Conservation (phyloP, 345 rosid species). For the Trapa bicornis region DNA sequence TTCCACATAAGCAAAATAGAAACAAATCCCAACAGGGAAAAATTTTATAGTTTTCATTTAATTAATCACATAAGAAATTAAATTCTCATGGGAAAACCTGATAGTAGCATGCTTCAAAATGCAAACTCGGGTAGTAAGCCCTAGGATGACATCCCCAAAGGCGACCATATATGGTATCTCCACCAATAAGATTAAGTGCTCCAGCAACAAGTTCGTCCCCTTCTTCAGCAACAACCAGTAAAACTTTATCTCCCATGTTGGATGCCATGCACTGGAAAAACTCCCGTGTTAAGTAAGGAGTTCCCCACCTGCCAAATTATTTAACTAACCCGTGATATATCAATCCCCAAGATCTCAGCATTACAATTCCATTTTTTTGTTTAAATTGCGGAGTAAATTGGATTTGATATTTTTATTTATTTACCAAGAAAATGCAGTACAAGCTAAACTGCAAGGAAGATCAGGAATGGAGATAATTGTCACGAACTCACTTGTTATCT, state of each 20-base stretch:
- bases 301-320: conserved; percentile 66
- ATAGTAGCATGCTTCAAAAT: conserved; percentile 96
- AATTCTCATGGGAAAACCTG: conserved; percentile 37
- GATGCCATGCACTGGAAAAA: conserved; percentile 77
- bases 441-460: background rate
- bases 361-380: too few species aligned
- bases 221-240: conserved; percentile 80
- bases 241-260: conserved; percentile 62
- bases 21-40: background rate
- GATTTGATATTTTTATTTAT: background rate
- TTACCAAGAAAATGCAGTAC: background rate
- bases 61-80: background rate
- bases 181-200: conserved; percentile 89
- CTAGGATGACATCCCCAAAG: conserved; percentile 83
- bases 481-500: conserved; percentile 64
- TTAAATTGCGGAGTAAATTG: too few species aligned
- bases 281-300: conserved; percentile 73
- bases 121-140: conserved; percentile 75
- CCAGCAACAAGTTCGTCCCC: conserved; percentile 82
- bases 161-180: conserved; percentile 82
- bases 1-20: background rate
- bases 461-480: conserved; percentile 2
- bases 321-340: background rate
- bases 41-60: background rate
- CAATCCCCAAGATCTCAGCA: too few species aligned